Conservation (phyloP, 345 rosid species). For the Populus euphratica region DNA sequence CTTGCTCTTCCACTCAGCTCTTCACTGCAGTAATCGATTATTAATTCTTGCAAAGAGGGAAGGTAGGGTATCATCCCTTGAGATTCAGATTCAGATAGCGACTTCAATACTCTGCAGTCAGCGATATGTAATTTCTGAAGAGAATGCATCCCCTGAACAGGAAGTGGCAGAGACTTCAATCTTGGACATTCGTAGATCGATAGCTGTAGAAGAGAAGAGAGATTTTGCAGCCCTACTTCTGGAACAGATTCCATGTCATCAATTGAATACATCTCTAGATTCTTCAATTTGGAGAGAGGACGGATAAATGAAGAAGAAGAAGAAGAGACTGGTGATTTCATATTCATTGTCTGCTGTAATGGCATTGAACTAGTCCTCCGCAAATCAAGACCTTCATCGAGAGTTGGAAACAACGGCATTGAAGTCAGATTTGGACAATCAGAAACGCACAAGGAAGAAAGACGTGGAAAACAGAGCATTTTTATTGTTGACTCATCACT, state of each 20-base stretch:
- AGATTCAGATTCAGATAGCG: too few species aligned
- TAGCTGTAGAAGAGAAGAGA: constrained; percentile 6
- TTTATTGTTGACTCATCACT: neutral
- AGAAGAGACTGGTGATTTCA: neutral
- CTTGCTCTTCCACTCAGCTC: too few species aligned
- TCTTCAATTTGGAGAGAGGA: neutral
- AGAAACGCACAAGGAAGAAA: neutral
- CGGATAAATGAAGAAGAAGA: neutral
- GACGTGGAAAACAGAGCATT: neutral
- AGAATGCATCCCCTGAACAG: neutral
- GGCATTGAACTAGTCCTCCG: neutral
- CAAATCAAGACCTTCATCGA: neutral
- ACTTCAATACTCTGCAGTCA: accelerated
- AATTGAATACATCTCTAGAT: accelerated
- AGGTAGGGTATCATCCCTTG: neutral
- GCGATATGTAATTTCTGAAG: accelerated
- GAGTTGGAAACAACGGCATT: constrained; percentile 14
- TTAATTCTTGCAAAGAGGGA: neutral
- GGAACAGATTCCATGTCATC: neutral
- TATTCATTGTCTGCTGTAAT: neutral
- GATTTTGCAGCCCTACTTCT: constrained; percentile 2
- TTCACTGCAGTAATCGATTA: neutral
- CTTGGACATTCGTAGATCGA: neutral
- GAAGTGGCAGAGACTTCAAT: neutral
- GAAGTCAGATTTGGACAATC: neutral